These are phyloP conservation scores for Penicillium turbatum DNA, from an alignment of 495 filamentous ascomycete species.

Conservation along the genomic window DNA sequence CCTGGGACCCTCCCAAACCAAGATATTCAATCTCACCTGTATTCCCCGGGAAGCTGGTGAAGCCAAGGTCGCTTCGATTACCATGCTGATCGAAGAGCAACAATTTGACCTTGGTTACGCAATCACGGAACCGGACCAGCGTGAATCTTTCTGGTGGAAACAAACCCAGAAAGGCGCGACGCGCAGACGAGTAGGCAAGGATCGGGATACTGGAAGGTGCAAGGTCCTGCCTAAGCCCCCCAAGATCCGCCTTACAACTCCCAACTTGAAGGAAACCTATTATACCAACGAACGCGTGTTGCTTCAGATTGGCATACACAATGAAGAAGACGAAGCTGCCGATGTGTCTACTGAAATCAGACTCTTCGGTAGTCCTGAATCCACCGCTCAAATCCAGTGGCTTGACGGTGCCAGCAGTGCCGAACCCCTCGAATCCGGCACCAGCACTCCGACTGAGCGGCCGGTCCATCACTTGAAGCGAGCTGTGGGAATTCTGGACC, in stretches of 20 bases:
- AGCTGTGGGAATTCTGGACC: constrained; percentile 46
- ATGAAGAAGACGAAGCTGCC: constrained; percentile 79
- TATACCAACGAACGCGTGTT: constrained; percentile 75
- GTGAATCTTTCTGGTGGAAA: constrained; percentile 52
- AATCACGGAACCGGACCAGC: constrained; percentile 46
- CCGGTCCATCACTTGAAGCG: constrained; percentile 35
- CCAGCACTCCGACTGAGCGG: constrained; percentile 30
- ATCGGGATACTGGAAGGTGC: constrained; percentile 40
- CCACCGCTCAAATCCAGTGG: constrained; percentile 47
- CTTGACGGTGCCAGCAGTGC: constrained; percentile 31
- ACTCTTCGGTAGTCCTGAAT: constrained; percentile 57
- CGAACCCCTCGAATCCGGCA: constrained; percentile 17
- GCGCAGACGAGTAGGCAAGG: constrained; percentile 38
- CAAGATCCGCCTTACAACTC: constrained; percentile 72
- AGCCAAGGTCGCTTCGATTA: constrained; percentile 60
- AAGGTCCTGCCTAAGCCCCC: constrained; percentile 85
- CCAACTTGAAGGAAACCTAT: constrained; percentile 61
- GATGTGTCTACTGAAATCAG: constrained; percentile 63
- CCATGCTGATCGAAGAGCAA: constrained; percentile 56
- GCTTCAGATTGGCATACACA: constrained; percentile 65
- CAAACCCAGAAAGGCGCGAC: constrained; percentile 36
- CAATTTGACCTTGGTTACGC: constrained; percentile 66
- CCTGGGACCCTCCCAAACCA: constrained; percentile 62
- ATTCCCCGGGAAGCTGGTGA: constrained; percentile 79
- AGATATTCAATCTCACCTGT: constrained; percentile 65